These are phyloP conservation scores for Dendrothele bispora DNA, from an alignment of 768 basidiomycete genomes.

Conservation along the genomic window DNA sequence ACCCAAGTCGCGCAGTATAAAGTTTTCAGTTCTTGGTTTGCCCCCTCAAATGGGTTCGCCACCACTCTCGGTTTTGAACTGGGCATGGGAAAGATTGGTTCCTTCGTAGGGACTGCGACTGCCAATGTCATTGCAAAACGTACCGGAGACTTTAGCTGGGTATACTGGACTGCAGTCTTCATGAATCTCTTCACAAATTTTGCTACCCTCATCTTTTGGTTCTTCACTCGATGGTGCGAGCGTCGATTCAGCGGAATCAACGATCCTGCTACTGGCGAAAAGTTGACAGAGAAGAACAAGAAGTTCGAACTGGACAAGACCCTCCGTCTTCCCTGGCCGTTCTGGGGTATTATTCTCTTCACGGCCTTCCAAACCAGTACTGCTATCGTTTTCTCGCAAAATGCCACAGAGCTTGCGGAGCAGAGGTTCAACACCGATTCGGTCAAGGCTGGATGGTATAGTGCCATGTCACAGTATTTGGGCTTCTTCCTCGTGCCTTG, in stretches of 20 bases:
- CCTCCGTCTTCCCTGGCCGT: background rate
- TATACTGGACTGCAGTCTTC: background rate
- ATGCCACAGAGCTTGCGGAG: background rate
- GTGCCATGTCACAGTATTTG: background rate
- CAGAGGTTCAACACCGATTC: background rate
- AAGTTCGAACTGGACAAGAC: background rate
- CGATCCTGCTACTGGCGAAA: background rate
- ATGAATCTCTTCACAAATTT: background rate
- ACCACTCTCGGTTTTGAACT: background rate
- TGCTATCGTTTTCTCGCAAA: background rate
- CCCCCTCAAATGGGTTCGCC: background rate
- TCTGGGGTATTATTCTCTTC: background rate
- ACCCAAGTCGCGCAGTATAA: conserved; percentile 1
- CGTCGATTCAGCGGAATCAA: background rate
- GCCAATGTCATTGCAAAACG: background rate
- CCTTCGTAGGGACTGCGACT: background rate
- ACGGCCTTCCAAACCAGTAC: background rate
- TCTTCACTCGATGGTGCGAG: background rate
- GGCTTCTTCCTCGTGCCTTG: background rate
- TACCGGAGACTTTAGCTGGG: background rate
- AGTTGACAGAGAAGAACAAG: background rate
- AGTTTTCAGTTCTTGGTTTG: conserved; percentile 1
- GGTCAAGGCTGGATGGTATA: background rate
- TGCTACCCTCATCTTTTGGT: background rate
- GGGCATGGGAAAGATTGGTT: background rate